These are phyloP conservation scores for Teunomyces kruisii DNA, from an alignment of 805 yeast genomes.

Conservation along the genomic window DNA sequence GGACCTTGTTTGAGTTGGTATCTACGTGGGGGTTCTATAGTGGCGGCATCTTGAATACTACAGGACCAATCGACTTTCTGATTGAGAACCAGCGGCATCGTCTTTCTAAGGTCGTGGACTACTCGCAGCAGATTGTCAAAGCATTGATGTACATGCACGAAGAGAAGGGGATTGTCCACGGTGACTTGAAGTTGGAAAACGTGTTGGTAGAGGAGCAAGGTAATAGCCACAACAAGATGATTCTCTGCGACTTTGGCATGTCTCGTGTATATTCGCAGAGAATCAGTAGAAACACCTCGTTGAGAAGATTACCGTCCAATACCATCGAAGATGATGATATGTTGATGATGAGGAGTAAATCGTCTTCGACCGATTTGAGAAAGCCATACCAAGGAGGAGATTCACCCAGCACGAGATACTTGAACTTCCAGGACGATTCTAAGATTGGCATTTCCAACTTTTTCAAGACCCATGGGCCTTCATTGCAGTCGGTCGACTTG, in stretches of 20 bases:
- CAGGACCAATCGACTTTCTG: slow-evolving; percentile 29
- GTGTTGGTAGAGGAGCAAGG: slow-evolving; percentile 54
- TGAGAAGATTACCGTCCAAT: slow-evolving; percentile 5
- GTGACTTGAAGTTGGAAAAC: slow-evolving; percentile 82
- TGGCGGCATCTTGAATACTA: slow-evolving; percentile 21
- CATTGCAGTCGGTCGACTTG: slow-evolving; percentile 30
- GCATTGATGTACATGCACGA: slow-evolving; percentile 63
- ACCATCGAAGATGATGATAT: slow-evolving; percentile 13
- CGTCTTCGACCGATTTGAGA: slow-evolving; percentile 32
- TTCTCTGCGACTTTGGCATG: slow-evolving; percentile 93
- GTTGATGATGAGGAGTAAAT: slow-evolving; percentile 30
- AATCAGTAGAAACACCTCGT: slow-evolving; percentile 22
- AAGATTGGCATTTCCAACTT: slow-evolving; percentile 32
- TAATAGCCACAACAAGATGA: slow-evolving; percentile 36
- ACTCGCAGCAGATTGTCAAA: slow-evolving; percentile 52
- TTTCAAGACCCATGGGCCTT: slow-evolving; percentile 30
- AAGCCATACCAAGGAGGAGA: slow-evolving; percentile 38
- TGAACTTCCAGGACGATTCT: slow-evolving; percentile 28
- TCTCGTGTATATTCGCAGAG: slow-evolving; percentile 36
- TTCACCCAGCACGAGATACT: slow-evolving; percentile 15
- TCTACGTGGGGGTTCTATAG: slow-evolving; percentile 58
- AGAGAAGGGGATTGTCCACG: slow-evolving; percentile 63
- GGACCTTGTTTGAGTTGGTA: slow-evolving; percentile 78
- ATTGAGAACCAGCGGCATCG: slow-evolving; percentile 30
- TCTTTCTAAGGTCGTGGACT: slow-evolving; percentile 29